A percentile compares a stretch with the other conserved stretches of the same genome.
Conservation (phyloP, 202 grass and related monocot species). For the Eragrostis tef region DNA sequence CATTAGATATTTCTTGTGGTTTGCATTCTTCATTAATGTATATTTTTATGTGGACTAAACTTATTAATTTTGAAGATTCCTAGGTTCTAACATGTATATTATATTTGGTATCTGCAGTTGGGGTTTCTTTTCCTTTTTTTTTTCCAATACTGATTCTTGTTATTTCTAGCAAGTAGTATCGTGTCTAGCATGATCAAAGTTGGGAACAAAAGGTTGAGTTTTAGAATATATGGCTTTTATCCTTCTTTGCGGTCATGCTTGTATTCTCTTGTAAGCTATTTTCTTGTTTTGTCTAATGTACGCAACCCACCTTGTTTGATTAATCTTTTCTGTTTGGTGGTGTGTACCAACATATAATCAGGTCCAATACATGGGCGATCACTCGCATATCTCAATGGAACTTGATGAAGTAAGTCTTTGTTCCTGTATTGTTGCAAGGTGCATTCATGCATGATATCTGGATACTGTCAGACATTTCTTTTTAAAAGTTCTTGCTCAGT, state of each 20-base stretch:
- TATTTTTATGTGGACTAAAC: conserved; percentile 19
- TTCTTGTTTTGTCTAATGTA: background rate
- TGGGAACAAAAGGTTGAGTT: background rate
- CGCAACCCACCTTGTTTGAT: background rate
- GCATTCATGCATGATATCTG: conserved; percentile 18
- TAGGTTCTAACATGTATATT: conserved; percentile 16
- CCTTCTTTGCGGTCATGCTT: background rate
- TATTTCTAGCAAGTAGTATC: conserved; percentile 16
- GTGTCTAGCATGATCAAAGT: conserved; percentile 11
- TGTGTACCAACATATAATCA: conserved; percentile 51
- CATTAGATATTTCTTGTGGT: background rate
- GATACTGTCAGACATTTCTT: conserved; percentile 22
- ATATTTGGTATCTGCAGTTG: background rate
- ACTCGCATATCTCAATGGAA: conserved; percentile 90
- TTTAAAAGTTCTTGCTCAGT: background rate
- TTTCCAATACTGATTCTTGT: conserved; percentile 4
- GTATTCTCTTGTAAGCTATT: background rate
- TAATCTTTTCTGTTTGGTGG: background rate
- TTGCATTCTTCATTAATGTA: background rate
- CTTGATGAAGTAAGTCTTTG: conserved; percentile 84
- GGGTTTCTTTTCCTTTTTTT: background rate
- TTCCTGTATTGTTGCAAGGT: conserved; percentile 29
- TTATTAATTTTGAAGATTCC: conserved; percentile 3
- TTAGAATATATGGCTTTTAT: background rate
- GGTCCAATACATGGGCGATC: conserved; percentile 94